Evolutionary conservation across 495 filamentous ascomycete genomes (phyloP), one percentile per base, ranked within the genome.

Genomic region (Penicillium desertorum): DNA sequence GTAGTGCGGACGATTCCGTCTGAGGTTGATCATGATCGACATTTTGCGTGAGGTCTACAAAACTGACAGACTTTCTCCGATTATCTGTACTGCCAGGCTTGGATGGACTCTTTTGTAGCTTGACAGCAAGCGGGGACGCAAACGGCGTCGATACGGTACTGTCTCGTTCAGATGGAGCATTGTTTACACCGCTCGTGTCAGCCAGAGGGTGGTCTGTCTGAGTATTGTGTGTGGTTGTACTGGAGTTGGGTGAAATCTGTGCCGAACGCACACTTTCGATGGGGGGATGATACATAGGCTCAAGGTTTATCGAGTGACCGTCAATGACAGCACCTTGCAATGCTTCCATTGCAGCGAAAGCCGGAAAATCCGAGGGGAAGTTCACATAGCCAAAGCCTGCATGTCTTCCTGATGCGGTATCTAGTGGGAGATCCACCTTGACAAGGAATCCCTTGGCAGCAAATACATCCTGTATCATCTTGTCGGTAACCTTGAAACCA

Each of bases 311-410:
- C 14, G 88, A 72, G 58, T 94, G 91, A 20, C 90, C 91, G 64
- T 84, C 86, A 61, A 98, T 83, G 45, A 87, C 78, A 51, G 80
- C 76, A 54, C 94, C 94, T 55, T 88, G 88, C 72, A 91, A 81
- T 14, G 71, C 75, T 56, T 90, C 83, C 47, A 92, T 84, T 32
- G 87, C 94, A 54, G 76, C 80, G 69, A 86, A 89, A 45, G 93
- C 91, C 48, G 92, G 88, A 19, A 92, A 87, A 39, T 90, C 71
- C 0, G 86, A 87, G 47, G 73, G 71, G 74, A 94, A 96, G 57
- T 83, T 81, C 46, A 97, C 83, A 66, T 97, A 99, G 43, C 90
- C 95, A 64, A 96, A 98, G 42, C 94, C 94, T 79, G 96, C 96
- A 67, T 86, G 88, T 60, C 83, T 83, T 17, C 89, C 90, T 56